Base-by-base conservation (phyloP, 306 rosid genomes). In the Pachyrhizus erosus region DNA sequence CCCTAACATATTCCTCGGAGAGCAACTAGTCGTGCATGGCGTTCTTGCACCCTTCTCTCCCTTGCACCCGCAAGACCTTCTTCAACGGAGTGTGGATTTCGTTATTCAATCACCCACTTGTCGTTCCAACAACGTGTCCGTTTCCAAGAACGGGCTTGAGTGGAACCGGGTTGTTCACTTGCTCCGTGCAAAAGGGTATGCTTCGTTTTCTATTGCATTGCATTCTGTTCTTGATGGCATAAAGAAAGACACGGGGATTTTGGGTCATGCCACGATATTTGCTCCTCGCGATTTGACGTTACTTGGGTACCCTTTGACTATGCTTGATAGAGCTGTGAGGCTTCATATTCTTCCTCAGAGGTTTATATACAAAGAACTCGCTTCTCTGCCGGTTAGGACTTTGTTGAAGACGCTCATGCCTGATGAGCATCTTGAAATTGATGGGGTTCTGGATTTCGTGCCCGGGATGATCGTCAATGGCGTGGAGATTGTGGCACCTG, bases 261-360 rank as follows among this genome's bases (percentile, higher is more conserved):
- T 80, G 79, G 66, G 6, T 40, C 87, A 88, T 1, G 83, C 45
- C 1, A 94, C 98, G 1, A 69, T 94, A 10, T 94, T 92, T 43
- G 94, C 90, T 49, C 98, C 98, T 20, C 92, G 88, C 9, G 90
- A 85, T 73, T 79, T 91, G 66, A 58, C 70, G 8, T 20, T 89
- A 1, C 60, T 87, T 0, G 83, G 86, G 20, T 40, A 73, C 75
- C 86, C 92, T 69, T 76, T 83, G 0, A 43, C 70, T 9, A 52
- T 87, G 69, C 90, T 92, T 73, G 79, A 86, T 55, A 87, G 84
- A 73, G 76, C 86, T 3, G 94, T 94, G 87, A 88, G 92, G 85
- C 48, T 92, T 60, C 98, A 94, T 33, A 84, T 94, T 2, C 84
- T 94, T 49, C 92, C 97, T n/a, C 88, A 79, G 78, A 91, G 85